Conservation (phyloP, 208 protist species). For the Wallacemonas rigidus region DNA sequence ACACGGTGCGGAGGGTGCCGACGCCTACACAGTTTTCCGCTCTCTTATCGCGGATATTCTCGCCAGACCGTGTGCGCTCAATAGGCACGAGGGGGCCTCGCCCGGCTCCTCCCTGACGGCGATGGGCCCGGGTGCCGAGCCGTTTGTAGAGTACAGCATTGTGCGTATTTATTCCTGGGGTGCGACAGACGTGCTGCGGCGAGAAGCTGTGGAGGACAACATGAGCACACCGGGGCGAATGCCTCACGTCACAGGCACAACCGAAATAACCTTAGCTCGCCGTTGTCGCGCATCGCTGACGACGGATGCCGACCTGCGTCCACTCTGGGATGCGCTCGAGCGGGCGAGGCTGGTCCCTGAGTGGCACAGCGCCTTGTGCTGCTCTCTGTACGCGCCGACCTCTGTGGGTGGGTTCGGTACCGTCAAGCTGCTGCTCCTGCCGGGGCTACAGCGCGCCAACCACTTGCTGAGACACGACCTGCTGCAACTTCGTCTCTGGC, state of each 20-base stretch:
- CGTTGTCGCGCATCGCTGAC: slow-evolving; percentile 20
- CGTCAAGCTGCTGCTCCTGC: slow-evolving; percentile 27
- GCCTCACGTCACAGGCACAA: neutral
- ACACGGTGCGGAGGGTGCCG: slow-evolving; percentile 14
- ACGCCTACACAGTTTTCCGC: slow-evolving; percentile 24
- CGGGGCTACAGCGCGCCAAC: slow-evolving; percentile 12
- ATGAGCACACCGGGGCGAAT: slow-evolving; percentile 3
- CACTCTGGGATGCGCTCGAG: slow-evolving; percentile 10
- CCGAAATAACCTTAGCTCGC: neutral
- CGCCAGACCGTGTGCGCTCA: neutral
- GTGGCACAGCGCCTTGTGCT: slow-evolving; percentile 21
- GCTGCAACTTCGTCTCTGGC: slow-evolving; percentile 16
- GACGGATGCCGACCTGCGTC: slow-evolving; percentile 4
- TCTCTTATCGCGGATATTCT: slow-evolving; percentile 23
- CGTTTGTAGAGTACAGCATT: slow-evolving; percentile 28
- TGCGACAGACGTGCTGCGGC: slow-evolving; percentile 28
- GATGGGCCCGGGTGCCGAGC: neutral
- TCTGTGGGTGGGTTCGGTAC: neutral
- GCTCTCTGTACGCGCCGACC: slow-evolving; percentile 12
- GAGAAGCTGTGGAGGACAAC: slow-evolving; percentile 23
- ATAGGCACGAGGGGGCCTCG: too few relatives aligned
- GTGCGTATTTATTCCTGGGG: slow-evolving; percentile 44
- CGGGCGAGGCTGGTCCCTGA: slow-evolving; percentile 1
- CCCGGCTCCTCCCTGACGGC: too few relatives aligned
- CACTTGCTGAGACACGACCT: slow-evolving; percentile 18